Evolutionary conservation across 768 basidiomycete species (phyloP), one percentile per base, ranked within the genome.

Genomic region (Hypholoma fasciculare): DNA sequence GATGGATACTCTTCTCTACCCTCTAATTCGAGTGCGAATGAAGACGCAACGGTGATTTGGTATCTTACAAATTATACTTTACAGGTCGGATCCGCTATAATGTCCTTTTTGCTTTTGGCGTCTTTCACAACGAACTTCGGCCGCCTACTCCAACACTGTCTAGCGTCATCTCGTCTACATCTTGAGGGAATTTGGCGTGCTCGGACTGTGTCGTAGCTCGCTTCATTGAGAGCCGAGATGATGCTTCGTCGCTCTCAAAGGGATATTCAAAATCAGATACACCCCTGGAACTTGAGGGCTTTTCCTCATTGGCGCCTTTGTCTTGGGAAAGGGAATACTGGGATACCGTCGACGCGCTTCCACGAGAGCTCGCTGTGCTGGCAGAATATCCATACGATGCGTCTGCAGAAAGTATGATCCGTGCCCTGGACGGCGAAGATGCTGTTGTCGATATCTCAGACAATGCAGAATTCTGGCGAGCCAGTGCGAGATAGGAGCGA

Each of bases 81-180:
- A 34, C 30, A 34, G 9, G 30, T 34, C 30, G 9, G 30, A 9
- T 34, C 30, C 30, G 6, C 30, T 34, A 34, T 5, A 34, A 34
- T 34, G 9, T 34, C 9, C 30, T 34, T 23, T 23, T 23, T 23
- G 23, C 23, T 23, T 23, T 34, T 34, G 30, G 30, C 9, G 9
- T 34, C 30, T 9, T 34, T 34, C 9, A 34, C 30, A 34, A 34
- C 6, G 13, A 3, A 36, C 14, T 8, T 38, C 13, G 17, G 3
- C 37, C 9, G 13, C 37, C 27, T 14, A 8, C 49, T 26, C 16
- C 27, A 17, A 53, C 27, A 34, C 30, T 34, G 6, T 53, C 52
- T 16, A 43, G 39, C 27, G 52, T 44, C 52, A 53, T 53, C 20
- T 53, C 40, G 27, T 53, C 39, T 19, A 53, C 42, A 40, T 40